These are phyloP conservation scores for Carex parvula DNA, from an alignment of 176 grass and related monocot genomes.

Conservation along the genomic window DNA sequence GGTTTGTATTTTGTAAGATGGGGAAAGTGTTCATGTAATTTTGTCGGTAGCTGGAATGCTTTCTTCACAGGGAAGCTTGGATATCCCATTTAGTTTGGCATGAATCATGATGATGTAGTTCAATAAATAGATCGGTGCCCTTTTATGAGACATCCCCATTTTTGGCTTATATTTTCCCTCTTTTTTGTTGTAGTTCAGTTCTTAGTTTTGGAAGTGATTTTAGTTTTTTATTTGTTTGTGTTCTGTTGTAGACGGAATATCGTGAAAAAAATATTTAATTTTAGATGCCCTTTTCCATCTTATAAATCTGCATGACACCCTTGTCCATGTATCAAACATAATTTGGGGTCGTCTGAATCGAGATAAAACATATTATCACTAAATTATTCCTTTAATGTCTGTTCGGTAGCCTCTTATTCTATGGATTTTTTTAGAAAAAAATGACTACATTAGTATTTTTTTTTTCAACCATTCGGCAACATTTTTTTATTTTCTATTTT, in stretches of 20 bases:
- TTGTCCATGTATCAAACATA: too few relatives aligned
- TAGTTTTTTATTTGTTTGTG: neutral
- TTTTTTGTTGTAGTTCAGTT: neutral
- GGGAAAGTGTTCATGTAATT: neutral
- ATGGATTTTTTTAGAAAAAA: too few relatives aligned
- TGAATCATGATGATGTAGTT: slow-evolving; percentile 5
- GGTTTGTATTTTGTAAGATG: slow-evolving; percentile 1
- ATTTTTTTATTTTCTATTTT: too few relatives aligned
- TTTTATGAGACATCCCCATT: slow-evolving; percentile 14
- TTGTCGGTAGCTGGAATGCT: neutral
- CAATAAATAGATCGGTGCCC: slow-evolving; percentile 21
- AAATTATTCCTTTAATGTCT: too few relatives aligned
- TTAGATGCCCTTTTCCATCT: too few relatives aligned
- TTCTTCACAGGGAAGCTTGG: neutral
- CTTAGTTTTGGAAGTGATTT: neutral
- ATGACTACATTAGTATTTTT: too few relatives aligned
- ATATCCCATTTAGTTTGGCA: slow-evolving; percentile 13
- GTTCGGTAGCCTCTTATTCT: too few relatives aligned
- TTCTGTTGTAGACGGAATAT: neutral
- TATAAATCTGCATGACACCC: too few relatives aligned
- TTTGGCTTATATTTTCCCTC: neutral
- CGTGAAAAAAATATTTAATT: too few relatives aligned
- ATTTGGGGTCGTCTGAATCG: too few relatives aligned
- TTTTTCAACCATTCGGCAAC: too few relatives aligned
- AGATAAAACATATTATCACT: too few relatives aligned